Evolutionary conservation across 805 yeast genomes (phyloP).

Genomic region (Candida adriatica): DNA sequence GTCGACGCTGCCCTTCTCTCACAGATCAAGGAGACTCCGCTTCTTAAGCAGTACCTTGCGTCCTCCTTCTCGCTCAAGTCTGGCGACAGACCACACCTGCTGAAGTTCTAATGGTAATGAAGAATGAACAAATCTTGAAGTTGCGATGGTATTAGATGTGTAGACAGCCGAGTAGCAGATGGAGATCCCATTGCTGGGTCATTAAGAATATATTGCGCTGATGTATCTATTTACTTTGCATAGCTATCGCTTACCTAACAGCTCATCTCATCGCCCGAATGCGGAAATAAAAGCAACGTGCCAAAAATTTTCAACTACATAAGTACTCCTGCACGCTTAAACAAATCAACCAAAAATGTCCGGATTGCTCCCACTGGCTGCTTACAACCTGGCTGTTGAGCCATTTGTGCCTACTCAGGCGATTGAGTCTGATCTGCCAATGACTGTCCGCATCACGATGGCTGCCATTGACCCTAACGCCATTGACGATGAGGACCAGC

Average conservation of each 20-base stretch:
- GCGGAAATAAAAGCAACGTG: constrained; percentile 24
- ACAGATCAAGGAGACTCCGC: constrained; percentile 95
- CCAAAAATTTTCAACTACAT: constrained; percentile 8
- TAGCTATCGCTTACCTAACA: no score
- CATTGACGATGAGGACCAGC: constrained; percentile 71
- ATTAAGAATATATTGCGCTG: no score
- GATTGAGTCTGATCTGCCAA: constrained; percentile 78
- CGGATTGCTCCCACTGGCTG: constrained; percentile 72
- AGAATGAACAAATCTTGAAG: no score
- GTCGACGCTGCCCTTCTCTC: constrained; percentile 90
- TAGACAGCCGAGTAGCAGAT: no score
- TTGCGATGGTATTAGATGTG: no score
- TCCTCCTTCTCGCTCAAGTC: constrained; percentile 92
- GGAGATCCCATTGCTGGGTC: no score
- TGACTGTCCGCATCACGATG: constrained; percentile 84
- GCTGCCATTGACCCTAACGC: constrained; percentile 94
- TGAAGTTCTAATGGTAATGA: constrained; percentile 69
- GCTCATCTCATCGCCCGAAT: constrained; percentile 19
- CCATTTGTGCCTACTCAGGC: constrained; percentile 90
- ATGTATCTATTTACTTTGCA: no score
- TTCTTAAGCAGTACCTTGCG: constrained; percentile 94
- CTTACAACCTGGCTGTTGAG: constrained; percentile 75
- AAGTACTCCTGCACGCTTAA: background rate
- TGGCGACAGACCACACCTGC: constrained; percentile 98
- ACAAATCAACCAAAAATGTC: constrained; percentile 40